Base-by-base conservation (phyloP, 2,329 filamentous ascomycete species). In the Mariannaea sp. region DNA sequence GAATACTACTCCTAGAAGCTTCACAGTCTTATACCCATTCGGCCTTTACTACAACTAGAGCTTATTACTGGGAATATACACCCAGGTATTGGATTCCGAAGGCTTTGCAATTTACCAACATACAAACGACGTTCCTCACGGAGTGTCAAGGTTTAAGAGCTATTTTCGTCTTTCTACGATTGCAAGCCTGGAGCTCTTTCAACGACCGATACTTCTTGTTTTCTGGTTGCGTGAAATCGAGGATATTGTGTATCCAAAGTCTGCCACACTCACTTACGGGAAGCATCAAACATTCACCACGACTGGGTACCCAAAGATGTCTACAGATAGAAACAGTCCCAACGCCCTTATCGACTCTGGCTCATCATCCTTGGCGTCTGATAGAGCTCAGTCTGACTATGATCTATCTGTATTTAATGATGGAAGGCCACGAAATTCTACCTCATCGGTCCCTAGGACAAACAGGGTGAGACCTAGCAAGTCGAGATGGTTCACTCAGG, bases 401-500 rank as follows among this genome's bases (percentile, higher is more conserved):
- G 67, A 61, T 24, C 51, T 55, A 16, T 60, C 59, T 7, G 26
- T 64, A 12, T 59, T 44, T 27, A 60, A 59, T 33, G 58, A 60
- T 35, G 65, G 65, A 27, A 58, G 42, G 44, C 32, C 46, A 32
- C 57, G 33, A 22, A 30, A 30, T 33, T 61, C 55, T 7, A 39
- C 59, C 7, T 57, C 29, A 24, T 49, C 56, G 5, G 32, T 51
- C 10, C 56, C 48, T 49, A 36, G 29, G 36, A 46, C 27, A n/a
- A n/a, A n/a, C 22, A 56, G 36, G 29, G 68, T 68, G 27, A 46
- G 68, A 47, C 49, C 39, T 14, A 69, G 67, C 45, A 68, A 70
- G 26, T 53, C 60, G n/a, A 53, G 62, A 30, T 79, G 77, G 74
- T 50, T 78, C 17, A 67, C 67, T 6, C 73, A 76, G 22, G 64